Evolutionary conservation across 2,329 filamentous ascomycete genomes (phyloP).

Genomic region (Alternaria longipes): DNA sequence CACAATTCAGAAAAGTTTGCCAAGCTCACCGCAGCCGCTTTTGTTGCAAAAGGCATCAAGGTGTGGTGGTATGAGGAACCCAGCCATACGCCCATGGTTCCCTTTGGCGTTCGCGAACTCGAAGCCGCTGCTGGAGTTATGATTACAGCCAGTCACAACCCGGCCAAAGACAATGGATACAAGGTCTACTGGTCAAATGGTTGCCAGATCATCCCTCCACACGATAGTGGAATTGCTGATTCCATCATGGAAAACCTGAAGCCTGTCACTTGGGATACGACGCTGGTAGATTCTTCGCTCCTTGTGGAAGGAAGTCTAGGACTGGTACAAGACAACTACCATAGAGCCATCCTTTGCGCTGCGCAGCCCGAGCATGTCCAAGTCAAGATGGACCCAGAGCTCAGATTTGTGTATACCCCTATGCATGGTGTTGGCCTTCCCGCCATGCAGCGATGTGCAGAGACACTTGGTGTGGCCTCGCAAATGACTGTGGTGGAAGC

Average conservation of each 20-base stretch:
- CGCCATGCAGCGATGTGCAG: constrained; percentile 56
- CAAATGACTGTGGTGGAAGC: constrained; percentile 59
- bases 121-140: constrained; percentile 68
- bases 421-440: constrained; percentile 65
- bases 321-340: constrained; percentile 56
- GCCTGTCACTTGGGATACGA: constrained; percentile 61
- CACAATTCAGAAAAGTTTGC: constrained; percentile 71
- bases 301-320: constrained; percentile 55
- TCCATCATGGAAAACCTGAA: constrained; percentile 65
- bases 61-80: constrained; percentile 67
- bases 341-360: constrained; percentile 55
- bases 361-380: constrained; percentile 38
- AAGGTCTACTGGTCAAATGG: constrained; percentile 74
- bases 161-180: constrained; percentile 71
- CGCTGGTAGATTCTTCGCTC: constrained; percentile 52
- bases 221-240: constrained; percentile 66
- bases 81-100: constrained; percentile 69
- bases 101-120: constrained; percentile 66
- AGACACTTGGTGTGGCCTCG: constrained; percentile 52
- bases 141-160: constrained; percentile 73
- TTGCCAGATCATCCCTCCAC: constrained; percentile 71
- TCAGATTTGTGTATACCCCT: constrained; percentile 64
- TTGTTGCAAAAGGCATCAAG: constrained; percentile 65
- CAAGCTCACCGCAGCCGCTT: constrained; percentile 66
- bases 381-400: constrained; percentile 32